Percentiles rank a stretch among this genome's conserved stretches.
Conservation (phyloP, 257 asterid species). For the Paulownia fortunei region DNA sequence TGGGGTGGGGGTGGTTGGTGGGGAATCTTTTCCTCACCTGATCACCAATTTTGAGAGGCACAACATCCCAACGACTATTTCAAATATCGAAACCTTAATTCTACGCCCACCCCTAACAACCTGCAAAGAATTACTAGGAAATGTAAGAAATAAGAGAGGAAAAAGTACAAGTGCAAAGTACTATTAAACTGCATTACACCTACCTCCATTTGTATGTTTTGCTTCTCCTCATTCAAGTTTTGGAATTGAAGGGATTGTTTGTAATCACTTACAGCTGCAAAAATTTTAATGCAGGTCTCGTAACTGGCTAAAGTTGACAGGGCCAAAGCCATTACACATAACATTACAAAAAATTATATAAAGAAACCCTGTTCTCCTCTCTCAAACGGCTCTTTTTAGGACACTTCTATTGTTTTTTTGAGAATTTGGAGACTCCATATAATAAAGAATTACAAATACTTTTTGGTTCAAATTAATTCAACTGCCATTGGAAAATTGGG, state of each 20-base stretch:
- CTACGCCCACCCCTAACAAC: slow-evolving; percentile 89
- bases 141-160: slow-evolving; percentile 18
- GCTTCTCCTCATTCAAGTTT: slow-evolving; percentile 94
- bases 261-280: slow-evolving; percentile 92
- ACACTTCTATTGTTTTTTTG: not conserved
- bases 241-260: slow-evolving; percentile 96
- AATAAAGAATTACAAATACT: not conserved
- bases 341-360: not conserved
- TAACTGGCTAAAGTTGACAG: slow-evolving; percentile 24
- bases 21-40: slow-evolving; percentile 57
- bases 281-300: slow-evolving; percentile 16
- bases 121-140: slow-evolving; percentile 48
- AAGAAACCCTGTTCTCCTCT: not conserved
- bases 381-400: not conserved
- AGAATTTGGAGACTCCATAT: not conserved
- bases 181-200: slow-evolving; percentile 25
- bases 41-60: slow-evolving; percentile 97
- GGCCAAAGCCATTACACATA: not conserved
- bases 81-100: slow-evolving; percentile 79
- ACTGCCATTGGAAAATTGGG: not conserved
- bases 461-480: slow-evolving; percentile 18
- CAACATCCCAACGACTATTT: slow-evolving; percentile 90
- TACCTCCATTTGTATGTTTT: slow-evolving; percentile 95
- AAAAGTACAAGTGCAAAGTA: slow-evolving; percentile 13
- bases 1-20: not conserved